phyloP scores from a whole-genome alignment of 768 basidiomycete species.

The Xerocomellus intermedius region DNA sequence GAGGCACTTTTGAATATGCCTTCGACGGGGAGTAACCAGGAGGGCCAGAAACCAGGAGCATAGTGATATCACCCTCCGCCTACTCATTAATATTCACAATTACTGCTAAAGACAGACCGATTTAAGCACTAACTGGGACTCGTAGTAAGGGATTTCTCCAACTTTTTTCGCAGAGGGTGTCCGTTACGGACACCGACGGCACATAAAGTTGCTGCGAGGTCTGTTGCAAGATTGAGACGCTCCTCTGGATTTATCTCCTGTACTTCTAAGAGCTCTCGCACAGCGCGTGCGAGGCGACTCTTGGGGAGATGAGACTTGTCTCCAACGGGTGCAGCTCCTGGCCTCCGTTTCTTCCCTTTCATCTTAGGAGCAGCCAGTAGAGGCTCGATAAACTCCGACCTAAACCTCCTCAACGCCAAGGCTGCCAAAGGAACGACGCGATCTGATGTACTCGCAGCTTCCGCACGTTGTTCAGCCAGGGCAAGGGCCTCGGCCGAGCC shows the following conservation, averaged over 20 bases:
- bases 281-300: constrained; percentile 66
- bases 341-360: constrained; percentile 48
- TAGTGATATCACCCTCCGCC: constrained; percentile 6
- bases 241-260: constrained; percentile 47
- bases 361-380: constrained; percentile 65
- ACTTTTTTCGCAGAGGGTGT: constrained; percentile 65
- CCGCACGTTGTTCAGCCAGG: constrained; percentile 66
- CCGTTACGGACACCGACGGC: constrained; percentile 57
- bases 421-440: constrained; percentile 64
- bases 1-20: constrained; percentile 52
- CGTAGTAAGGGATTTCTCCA: constrained; percentile 53
- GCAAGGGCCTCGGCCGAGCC: constrained; percentile 47
- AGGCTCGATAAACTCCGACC: constrained; percentile 70
- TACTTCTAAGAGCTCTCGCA: constrained; percentile 61
- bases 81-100: not conserved
- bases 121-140: not conserved
- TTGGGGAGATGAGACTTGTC: constrained; percentile 48
- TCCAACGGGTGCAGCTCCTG: constrained; percentile 43
- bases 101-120: not conserved
- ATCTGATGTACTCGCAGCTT: constrained; percentile 67
- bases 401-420: constrained; percentile 68
- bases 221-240: constrained; percentile 43
- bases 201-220: constrained; percentile 50
- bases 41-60: constrained; percentile 21
- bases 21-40: constrained; percentile 22